Conservation (phyloP, 768 basidiomycete genomes). For the Mrakia gelida region DNA sequence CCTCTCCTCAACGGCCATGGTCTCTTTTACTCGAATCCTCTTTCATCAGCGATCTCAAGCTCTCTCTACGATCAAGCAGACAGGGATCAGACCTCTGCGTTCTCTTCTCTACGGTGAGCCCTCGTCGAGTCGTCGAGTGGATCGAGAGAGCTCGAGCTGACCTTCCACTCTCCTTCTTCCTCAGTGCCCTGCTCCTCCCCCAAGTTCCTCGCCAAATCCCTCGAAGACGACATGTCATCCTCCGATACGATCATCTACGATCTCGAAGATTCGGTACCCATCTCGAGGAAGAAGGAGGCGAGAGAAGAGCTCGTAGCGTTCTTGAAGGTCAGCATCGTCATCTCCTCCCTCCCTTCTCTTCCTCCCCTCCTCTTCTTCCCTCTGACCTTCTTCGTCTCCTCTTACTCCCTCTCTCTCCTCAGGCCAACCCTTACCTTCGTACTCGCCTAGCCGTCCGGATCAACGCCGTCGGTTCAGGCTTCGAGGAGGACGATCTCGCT, state of each 20-base stretch:
- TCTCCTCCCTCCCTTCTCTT: not conserved
- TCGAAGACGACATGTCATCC: conserved; percentile 45
- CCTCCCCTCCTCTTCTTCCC: not conserved
- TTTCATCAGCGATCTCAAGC: conserved; percentile 12
- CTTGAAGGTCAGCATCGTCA: conserved; percentile 41
- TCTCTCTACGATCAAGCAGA: conserved; percentile 2
- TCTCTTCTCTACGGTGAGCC: conserved; percentile 18
- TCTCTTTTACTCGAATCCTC: not conserved
- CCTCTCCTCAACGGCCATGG: not conserved
- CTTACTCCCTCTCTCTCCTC: too few species aligned
- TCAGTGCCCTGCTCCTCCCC: conserved; percentile 74
- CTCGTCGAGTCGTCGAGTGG: too few species aligned
- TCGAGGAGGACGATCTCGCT: conserved; percentile 37
- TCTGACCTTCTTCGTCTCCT: not conserved
- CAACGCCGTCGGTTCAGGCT: conserved; percentile 41
- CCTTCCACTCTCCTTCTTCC: not conserved
- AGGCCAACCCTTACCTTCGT: conserved; percentile 5
- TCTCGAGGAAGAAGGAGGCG: conserved; percentile 55
- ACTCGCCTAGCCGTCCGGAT: conserved; percentile 38
- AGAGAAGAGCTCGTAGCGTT: conserved; percentile 54
- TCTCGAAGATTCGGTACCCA: conserved; percentile 79
- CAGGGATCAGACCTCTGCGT: conserved; percentile 1
- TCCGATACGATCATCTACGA: conserved; percentile 83
- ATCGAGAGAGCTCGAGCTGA: not conserved
- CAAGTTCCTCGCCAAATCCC: conserved; percentile 75